Conservation (phyloP, 768 basidiomycete species). For the Mycena polygramma region DNA sequence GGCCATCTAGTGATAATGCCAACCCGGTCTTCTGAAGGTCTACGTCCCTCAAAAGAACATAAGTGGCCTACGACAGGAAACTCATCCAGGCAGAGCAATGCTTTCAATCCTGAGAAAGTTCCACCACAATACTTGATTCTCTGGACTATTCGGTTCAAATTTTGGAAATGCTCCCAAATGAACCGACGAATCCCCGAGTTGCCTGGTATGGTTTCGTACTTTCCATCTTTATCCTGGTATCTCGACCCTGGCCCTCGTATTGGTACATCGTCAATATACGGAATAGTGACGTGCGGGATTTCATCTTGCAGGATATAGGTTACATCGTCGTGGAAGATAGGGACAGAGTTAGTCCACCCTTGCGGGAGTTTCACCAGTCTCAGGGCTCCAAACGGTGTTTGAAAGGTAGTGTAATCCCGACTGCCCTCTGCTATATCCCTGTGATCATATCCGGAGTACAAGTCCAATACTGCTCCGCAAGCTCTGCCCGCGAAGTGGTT, state of each 20-base stretch:
- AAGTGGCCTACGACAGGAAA: constrained; percentile 48
- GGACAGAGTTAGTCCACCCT: constrained; percentile 46
- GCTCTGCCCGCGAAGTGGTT: background rate
- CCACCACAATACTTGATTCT: constrained; percentile 4
- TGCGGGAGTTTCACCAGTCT: constrained; percentile 41
- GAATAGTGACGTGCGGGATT: constrained; percentile 41
- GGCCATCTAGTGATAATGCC: background rate
- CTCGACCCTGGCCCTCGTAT: constrained; percentile 39
- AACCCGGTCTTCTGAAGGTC: constrained; percentile 40
- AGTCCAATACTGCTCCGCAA: constrained; percentile 37
- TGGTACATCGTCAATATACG: constrained; percentile 46
- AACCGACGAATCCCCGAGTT: constrained; percentile 27
- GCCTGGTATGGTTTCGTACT: constrained; percentile 37
- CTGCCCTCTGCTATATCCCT: constrained; percentile 37
- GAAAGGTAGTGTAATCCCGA: constrained; percentile 45
- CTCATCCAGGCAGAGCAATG: constrained; percentile 48
- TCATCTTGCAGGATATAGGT: constrained; percentile 41
- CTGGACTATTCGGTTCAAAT: too few relatives aligned
- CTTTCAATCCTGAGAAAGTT: constrained; percentile 44
- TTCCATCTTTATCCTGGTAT: constrained; percentile 35
- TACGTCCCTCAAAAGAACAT: constrained; percentile 48
- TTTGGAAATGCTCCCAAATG: too few relatives aligned
- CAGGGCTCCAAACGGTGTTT: constrained; percentile 37
- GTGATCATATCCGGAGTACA: constrained; percentile 44
- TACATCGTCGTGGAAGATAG: constrained; percentile 33